Percentiles rank a stretch among this genome's conserved stretches.
Conservation (phyloP, 257 asterid species). For the Solanum piurae region DNA sequence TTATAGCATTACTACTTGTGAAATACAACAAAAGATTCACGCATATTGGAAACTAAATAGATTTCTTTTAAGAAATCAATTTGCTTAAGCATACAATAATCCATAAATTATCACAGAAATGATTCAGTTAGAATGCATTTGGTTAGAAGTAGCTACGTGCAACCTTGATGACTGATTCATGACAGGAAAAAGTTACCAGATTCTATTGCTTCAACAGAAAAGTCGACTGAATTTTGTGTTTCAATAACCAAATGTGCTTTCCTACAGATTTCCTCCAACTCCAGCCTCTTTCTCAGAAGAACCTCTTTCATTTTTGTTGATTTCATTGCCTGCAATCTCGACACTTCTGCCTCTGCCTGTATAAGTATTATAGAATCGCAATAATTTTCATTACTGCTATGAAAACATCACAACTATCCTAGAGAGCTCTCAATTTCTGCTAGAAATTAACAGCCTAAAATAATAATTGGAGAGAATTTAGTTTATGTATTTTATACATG, state of each 20-base stretch:
- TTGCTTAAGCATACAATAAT: not conserved
- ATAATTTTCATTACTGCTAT: not conserved
- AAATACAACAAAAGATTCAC: not conserved
- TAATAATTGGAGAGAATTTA: not conserved
- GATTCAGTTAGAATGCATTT: not conserved
- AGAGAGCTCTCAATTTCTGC: not conserved
- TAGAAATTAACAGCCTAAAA: not conserved
- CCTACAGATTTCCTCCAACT: slow-evolving; percentile 60
- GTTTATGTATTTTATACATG: slow-evolving; percentile 23
- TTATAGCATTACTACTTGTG: not conserved
- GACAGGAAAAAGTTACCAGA: slow-evolving; percentile 33
- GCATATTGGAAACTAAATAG: not conserved
- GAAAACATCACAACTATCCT: not conserved
- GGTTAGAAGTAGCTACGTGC: not conserved
- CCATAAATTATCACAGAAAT: not conserved
- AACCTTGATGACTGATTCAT: not conserved
- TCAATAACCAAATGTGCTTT: slow-evolving; percentile 64
- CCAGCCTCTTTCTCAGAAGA: slow-evolving; percentile 48
- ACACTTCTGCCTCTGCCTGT: slow-evolving; percentile 78
- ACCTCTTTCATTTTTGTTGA: slow-evolving; percentile 73
- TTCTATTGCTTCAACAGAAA: slow-evolving; percentile 51
- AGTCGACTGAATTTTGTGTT: slow-evolving; percentile 26
- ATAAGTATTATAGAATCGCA: slow-evolving; percentile 1
- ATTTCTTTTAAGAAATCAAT: not conserved
- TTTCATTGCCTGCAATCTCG: slow-evolving; percentile 60